Base-by-base conservation (phyloP, 345 rosid genomes). In the Iberis pinnata region DNA sequence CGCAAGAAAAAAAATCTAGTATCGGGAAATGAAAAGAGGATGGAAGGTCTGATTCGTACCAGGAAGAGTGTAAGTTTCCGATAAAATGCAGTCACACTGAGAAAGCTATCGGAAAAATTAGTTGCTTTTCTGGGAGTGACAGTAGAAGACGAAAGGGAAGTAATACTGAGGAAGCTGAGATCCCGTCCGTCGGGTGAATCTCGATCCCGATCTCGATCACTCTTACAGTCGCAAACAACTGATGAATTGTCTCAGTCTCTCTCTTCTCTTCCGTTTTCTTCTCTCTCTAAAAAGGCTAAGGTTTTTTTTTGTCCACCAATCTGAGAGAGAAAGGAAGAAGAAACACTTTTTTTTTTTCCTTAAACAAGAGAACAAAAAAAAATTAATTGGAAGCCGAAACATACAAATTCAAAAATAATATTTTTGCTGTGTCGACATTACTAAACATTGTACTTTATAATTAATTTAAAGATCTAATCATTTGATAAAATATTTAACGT, bases 151-250 rank as follows among this genome's bases (percentile, higher is more conserved):
- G 46, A 59, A 45, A 41, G 31, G 60, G 43, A 60, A 53, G 50
- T 45, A 32, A 67, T n/a, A 46, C 10, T 60, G 51, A 24, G 27
- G 22, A 46, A 47, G 52, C 20, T 17, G 37, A 53, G 61, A 67
- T 67, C 71, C 39, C 71, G 60, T 67, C 61, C 71, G 44, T 25
- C 71, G 52, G 10, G 12, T 60, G 46, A 56, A 67, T 67, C 71
- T 67, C 61, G 70, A 65, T 64, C 58, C 49, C 45, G 66, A 59
- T 67, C 22, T 58, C 8, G 29, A 33, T n/a, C 43, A 22, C 36
- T 45, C 58, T n/a, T 16, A 4, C 46, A 40, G 58, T 35, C n/a
- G n/a, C n/a, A n/a, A 54, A 48, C 67, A 48, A 36, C 72, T 61
- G 62, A 49, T 68, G 72, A 68, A 62, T 49, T 68, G 67, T 67